Evolutionary conservation across 768 basidiomycete genomes (phyloP), one percentile per base, ranked within the genome.

Genomic region (Boletus sp.): DNA sequence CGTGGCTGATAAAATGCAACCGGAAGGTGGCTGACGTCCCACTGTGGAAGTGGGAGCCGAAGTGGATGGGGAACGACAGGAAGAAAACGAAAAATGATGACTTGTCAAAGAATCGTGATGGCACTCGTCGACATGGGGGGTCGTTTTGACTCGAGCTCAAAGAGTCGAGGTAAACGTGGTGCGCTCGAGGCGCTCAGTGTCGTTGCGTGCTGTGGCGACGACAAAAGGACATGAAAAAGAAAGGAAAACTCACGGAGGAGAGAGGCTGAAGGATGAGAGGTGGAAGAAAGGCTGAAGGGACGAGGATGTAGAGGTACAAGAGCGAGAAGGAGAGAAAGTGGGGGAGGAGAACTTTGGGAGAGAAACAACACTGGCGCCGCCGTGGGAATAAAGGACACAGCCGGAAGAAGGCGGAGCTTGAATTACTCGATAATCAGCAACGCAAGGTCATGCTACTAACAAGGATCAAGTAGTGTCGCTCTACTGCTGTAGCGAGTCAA

Each of bases 331-430:
- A 58, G 61, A 68, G 59, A 59, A 66, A 66, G 68, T 63, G 62
- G 55, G 47, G 58, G 57, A 62, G 63, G 50, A 57, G 64, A 59
- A 62, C 63, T 60, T 65, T 55, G 61, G 72, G 74, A 74, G 76
- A 75, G 70, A 69, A 71, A 72, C 72, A 72, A 70, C 73, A 72
- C 71, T 71, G 70, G 73, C 70, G 71, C 69, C 71, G 69, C 34
- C 79, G 80, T 72, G 69, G 52, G 69, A 72, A 64, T 14, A 61
- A 60, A 53, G 51, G 57, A 54, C 48, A 65, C 58, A 49, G 65
- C 66, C 64, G 55, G 57, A 53, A 44, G 40, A 57, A 58, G 38
- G 64, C 80, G 80, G 80, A 81, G 79, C 75, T 76, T 76, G 50
- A 82, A 69, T 64, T 27, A 8, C 7, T 42, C 35, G 56, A 70